Evolutionary conservation across 176 grass and related monocot genomes (phyloP).

Genomic region (Oryza nivara): DNA sequence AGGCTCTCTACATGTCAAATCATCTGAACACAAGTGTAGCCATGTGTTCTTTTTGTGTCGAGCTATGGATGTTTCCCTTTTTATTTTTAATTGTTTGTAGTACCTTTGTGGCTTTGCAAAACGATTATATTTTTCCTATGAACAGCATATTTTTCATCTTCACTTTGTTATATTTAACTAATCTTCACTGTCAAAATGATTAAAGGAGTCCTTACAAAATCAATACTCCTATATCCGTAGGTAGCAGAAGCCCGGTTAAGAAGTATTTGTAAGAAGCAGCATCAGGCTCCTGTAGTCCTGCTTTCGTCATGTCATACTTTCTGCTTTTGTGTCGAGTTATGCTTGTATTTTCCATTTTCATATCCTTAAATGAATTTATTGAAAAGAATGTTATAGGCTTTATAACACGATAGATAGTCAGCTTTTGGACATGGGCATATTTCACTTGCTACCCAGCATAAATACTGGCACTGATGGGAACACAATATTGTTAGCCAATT

Average conservation of each 20-base stretch:
- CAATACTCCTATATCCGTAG: neutral
- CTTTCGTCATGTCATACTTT: neutral
- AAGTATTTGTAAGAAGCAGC: neutral
- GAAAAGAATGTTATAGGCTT: neutral
- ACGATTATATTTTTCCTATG: slow-evolving; percentile 4
- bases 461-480: slow-evolving; percentile 2
- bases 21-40: neutral
- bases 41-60: neutral
- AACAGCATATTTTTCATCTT: neutral
- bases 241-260: neutral
- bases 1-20: neutral
- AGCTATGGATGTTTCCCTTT: neutral
- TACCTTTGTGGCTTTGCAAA: neutral
- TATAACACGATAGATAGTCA: neutral
- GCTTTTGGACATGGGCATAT: neutral
- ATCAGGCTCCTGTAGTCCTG: neutral
- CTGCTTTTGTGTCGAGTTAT: neutral
- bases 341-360: neutral
- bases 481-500: neutral
- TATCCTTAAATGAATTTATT: neutral
- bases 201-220: neutral
- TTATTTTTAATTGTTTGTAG: neutral
- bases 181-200: neutral
- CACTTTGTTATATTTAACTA: neutral
- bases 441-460: neutral